These are phyloP conservation scores for Arthromyces matolae DNA, from an alignment of 768 basidiomycete species.

Conservation along the genomic window DNA sequence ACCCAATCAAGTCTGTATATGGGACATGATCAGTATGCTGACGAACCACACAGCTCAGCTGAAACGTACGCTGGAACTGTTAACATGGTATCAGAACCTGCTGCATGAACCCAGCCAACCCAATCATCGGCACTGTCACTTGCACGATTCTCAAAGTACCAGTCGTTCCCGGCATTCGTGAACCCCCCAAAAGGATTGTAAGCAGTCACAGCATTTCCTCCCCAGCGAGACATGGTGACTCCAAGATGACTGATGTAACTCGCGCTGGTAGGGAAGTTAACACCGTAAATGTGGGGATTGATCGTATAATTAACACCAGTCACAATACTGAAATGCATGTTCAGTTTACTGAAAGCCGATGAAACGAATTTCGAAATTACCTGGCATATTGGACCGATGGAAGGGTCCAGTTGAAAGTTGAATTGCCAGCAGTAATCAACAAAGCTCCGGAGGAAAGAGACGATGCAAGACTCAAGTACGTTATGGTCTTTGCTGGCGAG, in stretches of 20 bases:
- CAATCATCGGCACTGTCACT: slow-evolving; percentile 44
- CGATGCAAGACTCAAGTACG: slow-evolving; percentile 41
- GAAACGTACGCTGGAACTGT: slow-evolving; percentile 47
- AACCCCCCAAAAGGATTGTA: slow-evolving; percentile 50
- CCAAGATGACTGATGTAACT: slow-evolving; percentile 46
- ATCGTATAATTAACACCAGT: slow-evolving; percentile 36
- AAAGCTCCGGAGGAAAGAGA: slow-evolving; percentile 40
- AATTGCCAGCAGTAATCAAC: slow-evolving; percentile 36
- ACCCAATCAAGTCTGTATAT: slow-evolving; percentile 50
- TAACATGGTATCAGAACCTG: slow-evolving; percentile 40
- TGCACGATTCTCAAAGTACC: slow-evolving; percentile 55
- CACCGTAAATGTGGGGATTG: slow-evolving; percentile 47
- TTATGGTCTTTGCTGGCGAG: slow-evolving; percentile 44
- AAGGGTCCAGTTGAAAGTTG: slow-evolving; percentile 38
- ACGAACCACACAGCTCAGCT: neutral
- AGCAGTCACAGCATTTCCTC: slow-evolving; percentile 52
- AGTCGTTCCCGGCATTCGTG: slow-evolving; percentile 52
- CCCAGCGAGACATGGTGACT: slow-evolving; percentile 49
- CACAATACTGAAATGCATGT: slow-evolving; percentile 27
- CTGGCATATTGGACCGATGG: slow-evolving; percentile 41
- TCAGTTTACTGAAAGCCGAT: neutral
- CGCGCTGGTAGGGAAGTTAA: slow-evolving; percentile 49
- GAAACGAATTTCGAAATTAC: slow-evolving; percentile 20
- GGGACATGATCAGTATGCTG: neutral
- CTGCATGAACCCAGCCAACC: slow-evolving; percentile 44